Conservation (phyloP, 768 basidiomycete species). For the Lentinula detonsa region DNA sequence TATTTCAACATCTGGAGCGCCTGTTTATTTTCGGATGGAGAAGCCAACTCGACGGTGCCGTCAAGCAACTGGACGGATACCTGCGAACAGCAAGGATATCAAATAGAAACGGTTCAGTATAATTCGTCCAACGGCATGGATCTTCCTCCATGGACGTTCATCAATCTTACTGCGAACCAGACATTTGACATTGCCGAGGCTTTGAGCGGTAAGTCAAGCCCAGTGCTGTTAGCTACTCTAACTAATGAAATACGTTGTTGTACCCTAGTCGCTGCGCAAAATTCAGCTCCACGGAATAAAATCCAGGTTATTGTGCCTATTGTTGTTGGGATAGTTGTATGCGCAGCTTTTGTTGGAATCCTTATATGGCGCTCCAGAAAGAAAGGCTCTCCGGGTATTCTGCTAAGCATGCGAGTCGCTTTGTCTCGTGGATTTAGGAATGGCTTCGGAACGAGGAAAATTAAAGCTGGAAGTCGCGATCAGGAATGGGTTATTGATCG, state of each 20-base stretch:
- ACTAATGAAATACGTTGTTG: too few species aligned
- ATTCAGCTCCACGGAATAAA: constrained; percentile 15
- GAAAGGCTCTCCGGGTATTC: constrained; percentile 1
- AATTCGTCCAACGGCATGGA: background rate
- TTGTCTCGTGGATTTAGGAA: background rate
- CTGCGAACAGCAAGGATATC: constrained; percentile 2
- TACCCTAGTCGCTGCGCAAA: background rate
- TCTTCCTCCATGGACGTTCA: constrained; percentile 2
- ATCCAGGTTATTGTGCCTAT: constrained; percentile 27
- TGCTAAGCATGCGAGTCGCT: background rate
- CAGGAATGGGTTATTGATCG: constrained; percentile 6
- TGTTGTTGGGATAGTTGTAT: constrained; percentile 24
- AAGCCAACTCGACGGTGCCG: background rate
- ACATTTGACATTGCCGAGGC: background rate
- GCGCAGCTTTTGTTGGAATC: constrained; percentile 4
- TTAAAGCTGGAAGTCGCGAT: constrained; percentile 1
- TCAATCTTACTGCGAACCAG: background rate
- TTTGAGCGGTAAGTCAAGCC: background rate
- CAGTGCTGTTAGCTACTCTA: background rate
- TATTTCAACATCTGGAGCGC: constrained; percentile 23
- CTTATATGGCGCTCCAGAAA: constrained; percentile 14
- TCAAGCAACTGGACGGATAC: constrained; percentile 5
- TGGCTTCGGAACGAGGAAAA: constrained; percentile 4
- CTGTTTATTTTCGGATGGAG: constrained; percentile 11
- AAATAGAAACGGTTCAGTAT: background rate